Percentiles rank a stretch among this genome's conserved stretches.
Evolutionary conservation across 352 stramenopile genomes (phyloP).

Genomic region (Phytophthora ramorum): DNA sequence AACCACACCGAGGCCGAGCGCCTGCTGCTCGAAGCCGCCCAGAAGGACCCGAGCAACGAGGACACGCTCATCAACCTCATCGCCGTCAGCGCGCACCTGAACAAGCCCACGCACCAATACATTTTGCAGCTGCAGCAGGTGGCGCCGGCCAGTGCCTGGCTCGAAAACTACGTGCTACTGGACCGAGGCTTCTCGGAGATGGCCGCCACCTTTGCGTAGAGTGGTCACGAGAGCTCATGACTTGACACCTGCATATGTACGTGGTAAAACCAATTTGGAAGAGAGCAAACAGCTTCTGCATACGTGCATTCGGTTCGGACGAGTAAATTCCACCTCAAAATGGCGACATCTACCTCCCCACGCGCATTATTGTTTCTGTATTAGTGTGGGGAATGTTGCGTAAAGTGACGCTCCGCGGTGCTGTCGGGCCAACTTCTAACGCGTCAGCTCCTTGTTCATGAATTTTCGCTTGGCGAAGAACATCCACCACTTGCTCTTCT

Average conservation of each 20-base stretch:
- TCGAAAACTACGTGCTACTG: conserved; percentile 70
- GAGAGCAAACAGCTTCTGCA: conserved; percentile 24
- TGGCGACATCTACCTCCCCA: conserved; percentile 16
- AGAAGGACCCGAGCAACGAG: conserved; percentile 86
- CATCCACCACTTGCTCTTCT: conserved; percentile 96
- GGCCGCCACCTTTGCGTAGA: conserved; percentile 72
- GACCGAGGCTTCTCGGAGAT: conserved; percentile 75
- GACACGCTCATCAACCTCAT: conserved; percentile 97
- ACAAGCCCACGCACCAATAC: conserved; percentile 86
- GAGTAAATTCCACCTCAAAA: conserved; percentile 31
- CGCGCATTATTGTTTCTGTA: conserved; percentile 34
- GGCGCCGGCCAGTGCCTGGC: conserved; percentile 72
- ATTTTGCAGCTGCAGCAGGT: conserved; percentile 84
- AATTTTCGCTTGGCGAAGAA: conserved; percentile 95
- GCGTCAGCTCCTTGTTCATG: conserved; percentile 93
- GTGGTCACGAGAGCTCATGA: conserved; percentile 3
- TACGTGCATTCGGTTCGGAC: conserved; percentile 2
- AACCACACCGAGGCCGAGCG: conserved; percentile 93
- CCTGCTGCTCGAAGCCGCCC: conserved; percentile 88
- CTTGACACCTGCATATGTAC: conserved; percentile 20
- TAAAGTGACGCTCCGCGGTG: neutral
- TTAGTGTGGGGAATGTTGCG: conserved; percentile 3
- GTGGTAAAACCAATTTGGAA: conserved; percentile 20
- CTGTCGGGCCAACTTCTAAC: conserved; percentile 35
- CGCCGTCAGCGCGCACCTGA: conserved; percentile 89